Evolutionary conservation across 1,284 basidiomycete species (phyloP), one percentile per base, ranked within the genome.

Genomic region (Singerocomus rubriflavus): DNA sequence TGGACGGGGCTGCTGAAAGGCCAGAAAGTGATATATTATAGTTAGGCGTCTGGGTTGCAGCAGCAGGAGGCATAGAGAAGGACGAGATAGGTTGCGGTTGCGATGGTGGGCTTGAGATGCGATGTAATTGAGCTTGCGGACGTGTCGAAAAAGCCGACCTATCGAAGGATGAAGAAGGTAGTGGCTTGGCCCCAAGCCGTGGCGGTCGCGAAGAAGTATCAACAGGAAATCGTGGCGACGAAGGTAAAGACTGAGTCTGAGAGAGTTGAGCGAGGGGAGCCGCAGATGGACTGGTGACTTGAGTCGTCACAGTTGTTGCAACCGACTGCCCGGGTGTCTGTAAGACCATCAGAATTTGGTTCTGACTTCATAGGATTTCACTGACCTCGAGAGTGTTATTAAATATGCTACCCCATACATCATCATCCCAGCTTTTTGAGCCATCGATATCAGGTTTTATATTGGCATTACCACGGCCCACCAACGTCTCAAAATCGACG

Each of bases 371-470:
- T 17, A 16, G 1, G 9, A 17, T 7, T 31, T 25, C 17, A 13
- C 54, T 52, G 17, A 69, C 65, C 57, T 67, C 65, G 1, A 52
- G 48, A 17, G 48, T 48, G 50, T 74, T 67, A 38, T 71, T 79
- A 55, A 90, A 78, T 44, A 91, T 88, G 52, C 77, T 88, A 9
- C 82, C 86, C 89, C 85, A 92, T 2, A 84, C 79, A 43, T 91
- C 88, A 50, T 91, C 87, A 56, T 87, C 85, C 85, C 84, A 89
- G 38, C 73, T 70, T 32, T 70, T 68, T 17, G 70, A 65, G 33
- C 57, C 64, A 42, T 77, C 74, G n/a, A 69, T 65, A 48, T 80
- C 76, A 5, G 78, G 66, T 56, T 78, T 81, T 46, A 77, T 72
- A 2, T 71, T 68, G 26, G 69, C 71, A 51, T 74, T 76, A 13